Evolutionary conservation across 169 alveolate genomes (phyloP), one percentile per base, ranked within the genome.

Genomic region (Plasmodium falciparum): DNA sequence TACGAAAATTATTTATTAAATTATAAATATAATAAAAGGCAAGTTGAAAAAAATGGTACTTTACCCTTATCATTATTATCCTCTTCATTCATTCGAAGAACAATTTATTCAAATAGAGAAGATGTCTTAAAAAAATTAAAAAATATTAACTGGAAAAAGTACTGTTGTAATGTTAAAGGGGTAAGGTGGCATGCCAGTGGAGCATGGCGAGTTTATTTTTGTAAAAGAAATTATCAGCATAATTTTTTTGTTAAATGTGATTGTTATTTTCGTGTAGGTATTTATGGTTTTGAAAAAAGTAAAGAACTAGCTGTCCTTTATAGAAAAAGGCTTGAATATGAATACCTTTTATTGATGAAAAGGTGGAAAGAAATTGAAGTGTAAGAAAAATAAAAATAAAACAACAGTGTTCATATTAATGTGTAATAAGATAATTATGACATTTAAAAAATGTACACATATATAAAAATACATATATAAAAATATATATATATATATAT

Each of bases 161-260:
- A 95, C 93, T 91, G 93, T 49, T 95, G 96, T 43, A 90, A 95
- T 67, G 96, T 95, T 39, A 88, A 90, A 63, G 97, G 97, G 2
- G 97, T 95, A 78, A 94, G 98, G 72, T 96, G 98, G 98, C 98
- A 96, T 80, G 97, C 98, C 45, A 75, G 94, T 62, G 97, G 98
- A 12, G 95, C 96, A 45, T 96, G 98, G 98, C 93, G 95, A 26
- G 98, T 96, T 45, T 97, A 93, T 73, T 96, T 96, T 88, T 74
- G 93, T 72, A 78, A 95, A 74, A 83, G 96, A 59, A 93, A 94
- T 83, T 88, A 91, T 88, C 97, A 95, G 54, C 93, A 94, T 54
- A 96, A 95, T 93, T 96, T 95, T 93, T 95, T 94, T 78, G 98
- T 96, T 58, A 93, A 95, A 69, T 93, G 96, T 72, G 93, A 91